These are phyloP conservation scores for Thelephora ganbajun DNA, from an alignment of 768 basidiomycete genomes.

Conservation along the genomic window DNA sequence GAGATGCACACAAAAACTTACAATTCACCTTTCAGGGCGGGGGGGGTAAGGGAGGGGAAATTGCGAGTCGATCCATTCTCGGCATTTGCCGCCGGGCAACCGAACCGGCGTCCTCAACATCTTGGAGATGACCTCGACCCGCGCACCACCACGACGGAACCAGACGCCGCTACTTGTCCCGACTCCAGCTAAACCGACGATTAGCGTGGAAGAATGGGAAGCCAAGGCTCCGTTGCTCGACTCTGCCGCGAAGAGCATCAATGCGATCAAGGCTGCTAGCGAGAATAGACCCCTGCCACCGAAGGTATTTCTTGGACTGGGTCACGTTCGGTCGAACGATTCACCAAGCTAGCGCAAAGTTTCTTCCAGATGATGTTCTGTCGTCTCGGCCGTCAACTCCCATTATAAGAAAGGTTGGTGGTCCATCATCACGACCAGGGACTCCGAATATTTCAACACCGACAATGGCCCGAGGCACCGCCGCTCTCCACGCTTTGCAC, in stretches of 20 bases:
- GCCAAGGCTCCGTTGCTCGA: slow-evolving; percentile 64
- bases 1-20: no score
- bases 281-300: slow-evolving; percentile 51
- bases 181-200: slow-evolving; percentile 24
- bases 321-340: no score
- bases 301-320: slow-evolving; percentile 39
- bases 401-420: slow-evolving; percentile 10
- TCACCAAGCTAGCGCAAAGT: slow-evolving; percentile 22
- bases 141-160: slow-evolving; percentile 7
- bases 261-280: slow-evolving; percentile 43
- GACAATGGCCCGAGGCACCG: neutral
- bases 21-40: no score
- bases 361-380: slow-evolving; percentile 19
- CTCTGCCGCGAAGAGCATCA: slow-evolving; percentile 50
- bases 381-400: slow-evolving; percentile 36
- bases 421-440: slow-evolving; percentile 10
- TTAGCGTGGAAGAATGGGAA: slow-evolving; percentile 89
- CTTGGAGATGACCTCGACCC: slow-evolving; percentile 4
- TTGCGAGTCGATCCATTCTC: slow-evolving; percentile 3
- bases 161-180: slow-evolving; percentile 10
- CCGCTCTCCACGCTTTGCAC: slow-evolving; percentile 41
- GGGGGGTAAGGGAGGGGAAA: no score
- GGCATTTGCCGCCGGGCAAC: slow-evolving; percentile 26
- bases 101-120: slow-evolving; percentile 22
- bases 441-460: slow-evolving; percentile 4